phyloP scores from a whole-genome alignment of 2,329 filamentous ascomycete species.

The Diplodia mutila region DNA sequence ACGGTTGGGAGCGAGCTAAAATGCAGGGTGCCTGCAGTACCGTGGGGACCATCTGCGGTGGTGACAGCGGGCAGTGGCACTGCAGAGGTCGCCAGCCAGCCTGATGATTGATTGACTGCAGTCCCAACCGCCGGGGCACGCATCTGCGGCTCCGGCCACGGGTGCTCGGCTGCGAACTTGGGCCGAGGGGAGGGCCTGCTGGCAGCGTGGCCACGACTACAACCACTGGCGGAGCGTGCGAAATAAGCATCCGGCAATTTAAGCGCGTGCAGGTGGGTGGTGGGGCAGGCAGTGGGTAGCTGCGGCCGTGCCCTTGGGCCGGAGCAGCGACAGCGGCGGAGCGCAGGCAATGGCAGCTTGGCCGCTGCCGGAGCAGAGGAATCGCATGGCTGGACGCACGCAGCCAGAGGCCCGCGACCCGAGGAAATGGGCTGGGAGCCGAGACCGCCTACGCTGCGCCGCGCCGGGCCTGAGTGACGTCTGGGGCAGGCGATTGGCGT shows the following conservation, averaged over 20 bases:
- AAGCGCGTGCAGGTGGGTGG: conserved; percentile 15
- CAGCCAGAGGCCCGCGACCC: conserved; percentile 13
- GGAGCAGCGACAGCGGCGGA: conserved; percentile 8
- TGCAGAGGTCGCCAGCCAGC: background rate
- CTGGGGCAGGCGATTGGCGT: conserved; percentile 16
- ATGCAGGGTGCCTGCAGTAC: conserved; percentile 3
- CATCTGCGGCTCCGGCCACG: background rate
- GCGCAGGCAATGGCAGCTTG: background rate
- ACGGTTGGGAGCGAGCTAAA: conserved; percentile 7
- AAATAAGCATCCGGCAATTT: conserved; percentile 24
- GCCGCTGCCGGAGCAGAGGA: conserved; percentile 13
- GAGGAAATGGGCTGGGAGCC: conserved; percentile 17
- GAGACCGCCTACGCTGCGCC: conserved; percentile 17
- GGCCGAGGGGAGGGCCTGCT: conserved; percentile 1
- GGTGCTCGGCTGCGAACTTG: conserved; percentile 15
- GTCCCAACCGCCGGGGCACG: background rate
- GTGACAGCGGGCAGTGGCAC: background rate
- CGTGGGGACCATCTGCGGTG: background rate
- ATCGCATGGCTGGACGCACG: background rate
- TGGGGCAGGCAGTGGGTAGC: conserved; percentile 1
- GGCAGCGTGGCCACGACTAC: background rate
- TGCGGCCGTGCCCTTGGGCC: conserved; percentile 15
- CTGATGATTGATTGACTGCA: background rate
- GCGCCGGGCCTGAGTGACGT: conserved; percentile 19
- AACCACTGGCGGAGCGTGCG: conserved; percentile 4